Conservation (phyloP, 306 rosid genomes). For the Carpinus viminea region DNA sequence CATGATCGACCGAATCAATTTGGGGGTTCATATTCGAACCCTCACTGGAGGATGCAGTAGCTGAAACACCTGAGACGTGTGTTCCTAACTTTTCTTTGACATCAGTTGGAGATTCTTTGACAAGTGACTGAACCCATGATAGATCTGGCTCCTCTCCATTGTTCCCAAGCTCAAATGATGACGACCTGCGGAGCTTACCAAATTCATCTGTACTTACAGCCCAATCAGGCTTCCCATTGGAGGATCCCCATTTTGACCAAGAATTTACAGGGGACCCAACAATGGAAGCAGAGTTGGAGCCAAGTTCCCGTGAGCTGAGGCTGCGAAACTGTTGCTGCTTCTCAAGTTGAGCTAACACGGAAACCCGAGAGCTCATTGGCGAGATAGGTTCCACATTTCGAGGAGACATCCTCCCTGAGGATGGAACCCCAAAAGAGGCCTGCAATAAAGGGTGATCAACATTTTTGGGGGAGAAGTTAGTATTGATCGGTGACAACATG, state of each 20-base stretch:
- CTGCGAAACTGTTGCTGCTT: constrained; percentile 93
- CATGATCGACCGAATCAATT: constrained; percentile 55
- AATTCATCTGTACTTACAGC: constrained; percentile 63
- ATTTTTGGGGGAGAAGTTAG: constrained; percentile 68
- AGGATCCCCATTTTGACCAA: constrained; percentile 89
- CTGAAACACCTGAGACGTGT: constrained; percentile 37
- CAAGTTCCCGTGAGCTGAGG: constrained; percentile 85
- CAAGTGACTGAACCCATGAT: constrained; percentile 97
- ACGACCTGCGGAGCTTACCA: constrained; percentile 76
- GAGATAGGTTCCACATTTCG: constrained; percentile 85
- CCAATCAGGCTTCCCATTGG: constrained; percentile 82
- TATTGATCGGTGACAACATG: constrained; percentile 79
- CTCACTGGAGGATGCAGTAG: constrained; percentile 43
- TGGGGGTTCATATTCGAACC: constrained; percentile 47
- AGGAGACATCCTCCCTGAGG: constrained; percentile 89
- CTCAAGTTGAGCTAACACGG: constrained; percentile 77
- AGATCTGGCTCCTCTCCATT: constrained; percentile 93
- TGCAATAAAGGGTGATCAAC: constrained; percentile 70
- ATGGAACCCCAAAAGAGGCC: constrained; percentile 67
- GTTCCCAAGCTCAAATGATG: constrained; percentile 83
- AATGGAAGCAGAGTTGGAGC: constrained; percentile 57
- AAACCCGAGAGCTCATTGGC: constrained; percentile 71
- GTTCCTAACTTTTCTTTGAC: constrained; percentile 56
- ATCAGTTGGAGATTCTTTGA: constrained; percentile 86
- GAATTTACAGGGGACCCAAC: constrained; percentile 55